These are phyloP conservation scores for Chenopodium berlandieri DNA, from an alignment of 148 eudicot species.

Conservation along the genomic window DNA sequence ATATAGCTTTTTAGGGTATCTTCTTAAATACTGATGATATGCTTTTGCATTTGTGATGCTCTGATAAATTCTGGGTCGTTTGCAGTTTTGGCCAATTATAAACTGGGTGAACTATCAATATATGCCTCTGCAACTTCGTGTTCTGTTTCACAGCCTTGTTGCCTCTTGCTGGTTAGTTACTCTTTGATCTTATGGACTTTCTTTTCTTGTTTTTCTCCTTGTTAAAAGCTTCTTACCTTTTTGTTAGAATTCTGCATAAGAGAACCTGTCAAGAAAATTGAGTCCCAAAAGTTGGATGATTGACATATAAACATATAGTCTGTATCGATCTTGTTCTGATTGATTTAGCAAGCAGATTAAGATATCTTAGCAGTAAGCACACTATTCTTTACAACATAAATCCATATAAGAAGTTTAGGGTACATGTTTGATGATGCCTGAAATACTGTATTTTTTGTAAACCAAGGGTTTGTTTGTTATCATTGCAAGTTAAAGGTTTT, in stretches of 20 bases:
- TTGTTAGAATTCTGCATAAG: neutral
- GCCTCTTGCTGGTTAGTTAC: slow-evolving; percentile 58
- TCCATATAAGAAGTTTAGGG: no score
- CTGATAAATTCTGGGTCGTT: neutral
- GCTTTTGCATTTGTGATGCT: neutral
- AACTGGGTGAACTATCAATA: slow-evolving; percentile 69
- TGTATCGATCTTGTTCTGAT: neutral
- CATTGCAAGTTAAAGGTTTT: no score
- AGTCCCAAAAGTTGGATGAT: no score
- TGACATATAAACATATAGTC: neutral
- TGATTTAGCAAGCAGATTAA: neutral
- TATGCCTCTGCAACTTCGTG: slow-evolving; percentile 63
- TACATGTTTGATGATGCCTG: no score
- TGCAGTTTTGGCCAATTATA: slow-evolving; percentile 61
- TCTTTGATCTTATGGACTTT: neutral
- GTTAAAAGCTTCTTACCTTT: neutral
- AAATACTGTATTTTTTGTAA: no score
- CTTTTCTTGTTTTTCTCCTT: neutral
- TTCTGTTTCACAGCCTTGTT: slow-evolving; percentile 50
- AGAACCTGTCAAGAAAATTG: no score
- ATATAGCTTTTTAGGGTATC: neutral
- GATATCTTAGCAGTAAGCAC: neutral
- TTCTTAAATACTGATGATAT: neutral
- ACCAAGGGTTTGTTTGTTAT: no score
- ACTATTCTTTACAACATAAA: neutral